phyloP scores from a whole-genome alignment of 2,329 filamentous ascomycete species.

The Setomelanomma holmii region DNA sequence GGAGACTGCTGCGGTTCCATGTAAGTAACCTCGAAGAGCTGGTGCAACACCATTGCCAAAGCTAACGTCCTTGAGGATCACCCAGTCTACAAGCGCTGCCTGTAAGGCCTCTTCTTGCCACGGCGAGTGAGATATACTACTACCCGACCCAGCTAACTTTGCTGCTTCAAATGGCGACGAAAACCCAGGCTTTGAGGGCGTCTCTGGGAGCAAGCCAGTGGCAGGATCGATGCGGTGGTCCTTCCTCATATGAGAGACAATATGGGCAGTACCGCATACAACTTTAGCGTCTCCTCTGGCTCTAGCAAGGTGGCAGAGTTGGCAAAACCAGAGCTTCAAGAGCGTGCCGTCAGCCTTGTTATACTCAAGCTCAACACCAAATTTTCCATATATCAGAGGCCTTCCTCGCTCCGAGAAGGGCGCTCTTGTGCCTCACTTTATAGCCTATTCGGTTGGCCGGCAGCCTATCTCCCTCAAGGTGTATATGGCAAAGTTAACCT shows the following conservation, averaged over 20 bases:
- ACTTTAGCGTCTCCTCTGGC: background rate
- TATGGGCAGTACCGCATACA: background rate
- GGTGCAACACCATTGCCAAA: background rate
- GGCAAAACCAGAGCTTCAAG: slow-evolving; percentile 1
- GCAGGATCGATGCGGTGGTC: background rate
- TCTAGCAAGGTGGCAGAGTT: background rate
- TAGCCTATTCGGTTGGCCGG: background rate
- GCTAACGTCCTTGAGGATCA: background rate
- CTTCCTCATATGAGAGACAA: background rate
- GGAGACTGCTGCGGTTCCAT: background rate
- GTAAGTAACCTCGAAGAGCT: background rate
- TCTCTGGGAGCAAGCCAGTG: background rate
- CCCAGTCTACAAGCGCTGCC: background rate
- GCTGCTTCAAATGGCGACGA: background rate
- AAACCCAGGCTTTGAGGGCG: background rate
- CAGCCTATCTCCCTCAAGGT: background rate
- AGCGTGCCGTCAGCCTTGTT: no score
- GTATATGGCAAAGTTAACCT: background rate
- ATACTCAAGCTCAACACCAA: no score
- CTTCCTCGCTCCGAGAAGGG: background rate
- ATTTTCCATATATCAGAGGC: no score
- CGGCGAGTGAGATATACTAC: background rate
- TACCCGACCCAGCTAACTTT: no score
- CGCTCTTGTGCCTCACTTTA: no score
- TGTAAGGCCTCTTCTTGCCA: slow-evolving; percentile 1